Conservation (phyloP, 2,329 filamentous ascomycete species). For the Berkeleyomyces rouxiae region DNA sequence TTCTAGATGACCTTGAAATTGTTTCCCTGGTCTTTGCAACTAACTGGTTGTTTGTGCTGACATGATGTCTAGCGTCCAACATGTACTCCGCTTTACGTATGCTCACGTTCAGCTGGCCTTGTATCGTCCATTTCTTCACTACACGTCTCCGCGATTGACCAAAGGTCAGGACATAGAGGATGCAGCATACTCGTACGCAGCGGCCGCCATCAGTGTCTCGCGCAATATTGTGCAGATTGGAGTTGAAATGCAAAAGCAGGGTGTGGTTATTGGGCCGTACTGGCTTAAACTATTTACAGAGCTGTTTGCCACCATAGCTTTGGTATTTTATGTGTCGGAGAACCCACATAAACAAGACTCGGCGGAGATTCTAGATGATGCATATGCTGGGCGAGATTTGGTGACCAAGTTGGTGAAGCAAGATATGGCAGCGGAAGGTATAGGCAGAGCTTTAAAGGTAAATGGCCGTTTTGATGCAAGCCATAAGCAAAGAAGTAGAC, state of each 20-base stretch:
- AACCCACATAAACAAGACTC: slow-evolving; percentile 61
- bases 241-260: slow-evolving; percentile 57
- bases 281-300: slow-evolving; percentile 80
- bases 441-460: slow-evolving; percentile 62
- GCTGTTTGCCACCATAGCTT: slow-evolving; percentile 63
- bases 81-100: slow-evolving; percentile 62
- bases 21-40: neutral
- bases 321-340: slow-evolving; percentile 66
- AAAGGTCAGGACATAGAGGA: slow-evolving; percentile 48
- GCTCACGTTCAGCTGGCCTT: slow-evolving; percentile 70
- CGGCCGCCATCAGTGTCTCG: slow-evolving; percentile 44
- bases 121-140: slow-evolving; percentile 71
- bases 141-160: slow-evolving; percentile 49
- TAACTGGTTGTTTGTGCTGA: neutral
- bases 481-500: neutral
- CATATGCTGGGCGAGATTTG: slow-evolving; percentile 67
- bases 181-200: slow-evolving; percentile 58
- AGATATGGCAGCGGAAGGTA: slow-evolving; percentile 78
- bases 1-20: no score
- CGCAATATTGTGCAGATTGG: slow-evolving; percentile 67
- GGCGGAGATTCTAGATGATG: slow-evolving; percentile 70
- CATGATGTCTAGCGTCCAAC: slow-evolving; percentile 38
- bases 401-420: slow-evolving; percentile 63
- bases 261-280: slow-evolving; percentile 62
- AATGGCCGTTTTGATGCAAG: slow-evolving; percentile 19